Conservation (phyloP, 2,329 filamentous ascomycete genomes). For the Celoporthe dispersa region DNA sequence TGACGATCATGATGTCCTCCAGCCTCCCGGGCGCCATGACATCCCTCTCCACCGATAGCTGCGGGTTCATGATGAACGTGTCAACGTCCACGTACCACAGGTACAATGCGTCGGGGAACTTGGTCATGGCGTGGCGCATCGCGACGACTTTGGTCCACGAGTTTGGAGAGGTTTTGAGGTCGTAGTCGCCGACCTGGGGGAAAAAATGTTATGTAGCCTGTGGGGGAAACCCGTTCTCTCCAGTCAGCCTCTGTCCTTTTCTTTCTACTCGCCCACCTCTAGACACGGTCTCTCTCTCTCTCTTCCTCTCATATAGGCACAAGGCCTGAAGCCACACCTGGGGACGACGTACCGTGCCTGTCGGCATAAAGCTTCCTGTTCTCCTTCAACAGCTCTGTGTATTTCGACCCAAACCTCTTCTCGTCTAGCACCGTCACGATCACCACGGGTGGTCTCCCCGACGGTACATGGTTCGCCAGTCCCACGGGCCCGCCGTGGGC, state of each 20-base stretch:
- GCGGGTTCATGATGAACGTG: conserved; percentile 85
- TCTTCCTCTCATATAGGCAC: background rate
- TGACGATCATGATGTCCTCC: conserved; percentile 80
- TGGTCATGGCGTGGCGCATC: conserved; percentile 84
- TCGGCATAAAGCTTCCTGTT: conserved; percentile 86
- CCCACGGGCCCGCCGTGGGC: conserved; percentile 26
- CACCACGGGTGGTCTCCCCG: conserved; percentile 68
- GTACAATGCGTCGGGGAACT: conserved; percentile 75
- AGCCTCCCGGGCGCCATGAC: conserved; percentile 71
- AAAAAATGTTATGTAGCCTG: conserved; percentile 90
- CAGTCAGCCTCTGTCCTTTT: conserved; percentile 64
- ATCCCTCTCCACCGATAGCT: conserved; percentile 69
- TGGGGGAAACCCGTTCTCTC: conserved; percentile 68
- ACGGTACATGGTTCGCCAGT: conserved; percentile 41
- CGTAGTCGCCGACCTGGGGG: conserved; percentile 76
- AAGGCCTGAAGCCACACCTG: background rate
- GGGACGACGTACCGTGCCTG: conserved; percentile 71
- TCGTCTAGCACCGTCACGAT: conserved; percentile 85
- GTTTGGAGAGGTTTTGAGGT: conserved; percentile 61
- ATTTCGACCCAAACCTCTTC: conserved; percentile 64
- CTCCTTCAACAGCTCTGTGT: conserved; percentile 74
- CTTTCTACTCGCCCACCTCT: background rate
- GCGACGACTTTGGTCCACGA: conserved; percentile 84
- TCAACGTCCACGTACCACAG: conserved; percentile 89
- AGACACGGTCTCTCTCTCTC: background rate